These are phyloP conservation scores for Exophiala alcalophila DNA, from an alignment of 2,329 filamentous ascomycete species.

Conservation along the genomic window DNA sequence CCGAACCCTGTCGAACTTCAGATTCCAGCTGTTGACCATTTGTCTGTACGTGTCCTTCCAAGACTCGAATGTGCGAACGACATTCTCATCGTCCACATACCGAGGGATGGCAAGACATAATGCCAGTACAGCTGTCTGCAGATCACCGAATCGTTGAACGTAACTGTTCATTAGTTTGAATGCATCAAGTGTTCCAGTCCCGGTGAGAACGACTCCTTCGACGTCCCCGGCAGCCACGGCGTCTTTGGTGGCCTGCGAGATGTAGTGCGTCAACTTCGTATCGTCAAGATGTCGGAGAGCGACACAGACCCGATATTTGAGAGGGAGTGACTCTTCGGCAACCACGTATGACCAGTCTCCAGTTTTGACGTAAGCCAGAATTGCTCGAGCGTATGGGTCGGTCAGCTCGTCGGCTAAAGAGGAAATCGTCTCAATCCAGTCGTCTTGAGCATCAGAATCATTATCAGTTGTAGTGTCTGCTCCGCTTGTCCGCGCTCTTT, in stretches of 20 bases:
- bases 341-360: slow-evolving; percentile 60
- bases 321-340: slow-evolving; percentile 55
- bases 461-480: slow-evolving; percentile 8
- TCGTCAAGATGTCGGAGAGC: slow-evolving; percentile 54
- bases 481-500: slow-evolving; percentile 22
- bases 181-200: slow-evolving; percentile 52
- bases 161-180: slow-evolving; percentile 61
- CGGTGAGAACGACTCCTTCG: slow-evolving; percentile 61
- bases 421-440: slow-evolving; percentile 60
- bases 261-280: slow-evolving; percentile 49
- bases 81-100: slow-evolving; percentile 54
- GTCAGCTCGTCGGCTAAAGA: slow-evolving; percentile 62
- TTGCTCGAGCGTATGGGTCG: slow-evolving; percentile 60
- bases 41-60: slow-evolving; percentile 62
- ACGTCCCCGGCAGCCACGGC: slow-evolving; percentile 56
- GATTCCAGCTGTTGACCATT: slow-evolving; percentile 60
- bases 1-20: slow-evolving; percentile 57
- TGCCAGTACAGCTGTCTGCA: slow-evolving; percentile 61
- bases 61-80: slow-evolving; percentile 53
- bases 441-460: slow-evolving; percentile 46
- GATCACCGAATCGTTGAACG: slow-evolving; percentile 57
- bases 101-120: slow-evolving; percentile 52
- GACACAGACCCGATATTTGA: slow-evolving; percentile 60
- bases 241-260: slow-evolving; percentile 52
- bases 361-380: slow-evolving; percentile 59